Evolutionary conservation across 805 yeast species (phyloP).

Genomic region (Ogataea thermomethanolica): DNA sequence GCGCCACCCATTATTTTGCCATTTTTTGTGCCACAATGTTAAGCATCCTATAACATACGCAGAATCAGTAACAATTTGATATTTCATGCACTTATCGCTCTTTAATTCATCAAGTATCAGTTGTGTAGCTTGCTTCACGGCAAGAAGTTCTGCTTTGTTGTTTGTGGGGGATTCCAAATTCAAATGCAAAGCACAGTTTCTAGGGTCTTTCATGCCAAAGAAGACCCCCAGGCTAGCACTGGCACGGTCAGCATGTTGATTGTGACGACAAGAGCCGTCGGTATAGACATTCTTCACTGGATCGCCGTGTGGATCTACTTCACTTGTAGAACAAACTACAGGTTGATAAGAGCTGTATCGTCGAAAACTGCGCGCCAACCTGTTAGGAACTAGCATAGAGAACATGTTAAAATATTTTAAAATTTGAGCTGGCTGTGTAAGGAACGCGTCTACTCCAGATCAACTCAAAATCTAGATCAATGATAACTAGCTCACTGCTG

Average conservation of each 20-base stretch:
- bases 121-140: slow-evolving; percentile 55
- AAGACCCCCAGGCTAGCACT: slow-evolving; percentile 74
- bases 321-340: too few relatives aligned
- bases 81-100: slow-evolving; percentile 23
- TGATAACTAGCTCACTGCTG: too few relatives aligned
- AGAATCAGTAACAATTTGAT: slow-evolving; percentile 65
- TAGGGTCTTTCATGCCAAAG: slow-evolving; percentile 51
- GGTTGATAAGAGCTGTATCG: too few relatives aligned
- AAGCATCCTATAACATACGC: slow-evolving; percentile 56
- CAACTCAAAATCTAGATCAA: too few relatives aligned
- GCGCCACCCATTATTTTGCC: slow-evolving; percentile 1
- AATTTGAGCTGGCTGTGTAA: too few relatives aligned
- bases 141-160: slow-evolving; percentile 76
- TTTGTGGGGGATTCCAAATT: slow-evolving; percentile 57
- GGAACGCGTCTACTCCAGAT: too few relatives aligned
- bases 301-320: background rate
- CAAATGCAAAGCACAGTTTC: slow-evolving; percentile 56
- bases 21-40: slow-evolving; percentile 46
- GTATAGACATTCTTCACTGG: slow-evolving; percentile 44
- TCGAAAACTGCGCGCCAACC: too few relatives aligned
- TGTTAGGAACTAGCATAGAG: too few relatives aligned
- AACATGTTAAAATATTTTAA: too few relatives aligned
- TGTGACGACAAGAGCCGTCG: slow-evolving; percentile 74
- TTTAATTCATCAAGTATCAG: slow-evolving; percentile 35
- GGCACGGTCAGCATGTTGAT: slow-evolving; percentile 42